These are phyloP conservation scores for Yamadazyma olivae DNA, from an alignment of 805 yeast species.

Conservation along the genomic window DNA sequence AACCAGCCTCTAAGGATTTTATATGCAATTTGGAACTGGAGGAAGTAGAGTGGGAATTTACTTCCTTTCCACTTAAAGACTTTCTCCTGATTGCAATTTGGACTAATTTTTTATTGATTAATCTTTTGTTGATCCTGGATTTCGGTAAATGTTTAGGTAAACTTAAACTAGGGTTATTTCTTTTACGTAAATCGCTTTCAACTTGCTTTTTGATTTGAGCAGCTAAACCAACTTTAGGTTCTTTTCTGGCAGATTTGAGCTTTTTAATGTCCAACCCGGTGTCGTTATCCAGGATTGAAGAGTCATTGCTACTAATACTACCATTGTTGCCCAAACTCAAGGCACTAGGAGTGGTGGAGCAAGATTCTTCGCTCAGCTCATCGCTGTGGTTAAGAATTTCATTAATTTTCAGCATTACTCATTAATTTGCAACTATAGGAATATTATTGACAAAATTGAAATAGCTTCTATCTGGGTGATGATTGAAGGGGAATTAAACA, in stretches of 20 bases:
- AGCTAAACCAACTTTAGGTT: constrained; percentile 9
- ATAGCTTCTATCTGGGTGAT: no score
- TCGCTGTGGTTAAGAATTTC: constrained; percentile 5
- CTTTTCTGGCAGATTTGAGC: neutral
- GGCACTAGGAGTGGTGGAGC: constrained; percentile 1
- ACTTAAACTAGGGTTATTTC: constrained; percentile 1
- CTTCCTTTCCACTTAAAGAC: constrained; percentile 15
- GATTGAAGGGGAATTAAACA: no score
- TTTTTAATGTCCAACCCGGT: neutral
- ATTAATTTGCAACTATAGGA: no score
- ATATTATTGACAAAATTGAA: no score
- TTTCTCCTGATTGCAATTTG: constrained; percentile 35
- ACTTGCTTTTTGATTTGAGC: constrained; percentile 8
- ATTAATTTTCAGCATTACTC: constrained; percentile 7
- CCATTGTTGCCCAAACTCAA: neutral
- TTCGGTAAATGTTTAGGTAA: constrained; percentile 10
- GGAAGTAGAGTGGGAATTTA: neutral
- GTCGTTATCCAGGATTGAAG: neutral
- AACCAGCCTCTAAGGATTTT: constrained; percentile 49
- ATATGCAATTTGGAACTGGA: constrained; percentile 26
- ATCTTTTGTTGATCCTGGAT: constrained; percentile 8
- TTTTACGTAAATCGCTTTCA: constrained; percentile 3
- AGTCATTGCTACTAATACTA: neutral
- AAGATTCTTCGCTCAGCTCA: constrained; percentile 7
- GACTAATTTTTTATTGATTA: constrained; percentile 17